phyloP scores from a whole-genome alignment of 1,284 basidiomycete genomes.

The Ceratobasidium papillatum region DNA sequence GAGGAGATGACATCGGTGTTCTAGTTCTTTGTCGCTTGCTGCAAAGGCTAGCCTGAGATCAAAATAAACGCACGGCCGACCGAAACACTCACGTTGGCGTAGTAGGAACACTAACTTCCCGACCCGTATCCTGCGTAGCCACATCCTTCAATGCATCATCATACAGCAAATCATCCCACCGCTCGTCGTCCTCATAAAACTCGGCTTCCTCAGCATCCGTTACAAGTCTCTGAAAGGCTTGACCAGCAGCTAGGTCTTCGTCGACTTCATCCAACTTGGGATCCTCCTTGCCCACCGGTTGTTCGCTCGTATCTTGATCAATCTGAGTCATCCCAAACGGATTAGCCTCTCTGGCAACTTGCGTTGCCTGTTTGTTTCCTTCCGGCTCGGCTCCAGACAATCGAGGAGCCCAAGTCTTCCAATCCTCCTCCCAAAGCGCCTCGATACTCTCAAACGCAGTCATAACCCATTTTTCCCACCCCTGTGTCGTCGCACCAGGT shows the following conservation, averaged over 20 bases:
- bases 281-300: conserved; percentile 10
- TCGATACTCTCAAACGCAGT: conserved; percentile 88
- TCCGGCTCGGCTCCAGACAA: neutral
- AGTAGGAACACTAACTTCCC: conserved; percentile 20
- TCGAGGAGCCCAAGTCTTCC: conserved; percentile 65
- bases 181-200: conserved; percentile 28
- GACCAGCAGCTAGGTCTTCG: conserved; percentile 61
- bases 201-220: conserved; percentile 49
- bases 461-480: conserved; percentile 76
- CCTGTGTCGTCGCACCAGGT: conserved; percentile 50
- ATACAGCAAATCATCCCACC: conserved; percentile 28
- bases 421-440: conserved; percentile 71
- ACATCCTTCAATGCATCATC: conserved; percentile 30
- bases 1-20: conserved; percentile 16
- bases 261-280: conserved; percentile 60
- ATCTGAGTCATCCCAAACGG: conserved; percentile 34
- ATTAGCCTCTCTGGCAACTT: conserved; percentile 5
- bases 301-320: conserved; percentile 46
- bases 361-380: neutral
- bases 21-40: conserved; percentile 23
- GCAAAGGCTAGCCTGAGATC: neutral
- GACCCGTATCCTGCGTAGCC: neutral
- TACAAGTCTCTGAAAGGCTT: conserved; percentile 59
- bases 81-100: conserved; percentile 16
- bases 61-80: neutral